Evolutionary conservation across 2,329 filamentous ascomycete species (phyloP).

Genomic region (Sclerotinia glacialis): DNA sequence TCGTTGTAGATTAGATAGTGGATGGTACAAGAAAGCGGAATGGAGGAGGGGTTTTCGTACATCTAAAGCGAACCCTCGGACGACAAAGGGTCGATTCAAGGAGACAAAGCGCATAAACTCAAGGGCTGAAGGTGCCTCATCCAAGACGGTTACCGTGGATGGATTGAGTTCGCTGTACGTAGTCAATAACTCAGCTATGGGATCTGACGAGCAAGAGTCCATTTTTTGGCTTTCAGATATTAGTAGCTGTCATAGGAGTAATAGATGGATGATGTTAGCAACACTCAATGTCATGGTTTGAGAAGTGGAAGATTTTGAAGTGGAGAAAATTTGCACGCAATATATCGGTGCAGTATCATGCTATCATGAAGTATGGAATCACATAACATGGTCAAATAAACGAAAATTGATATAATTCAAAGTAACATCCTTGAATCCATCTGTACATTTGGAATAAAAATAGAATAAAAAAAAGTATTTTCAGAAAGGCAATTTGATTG

Average conservation of each 20-base stretch:
- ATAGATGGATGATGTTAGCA: not conserved
- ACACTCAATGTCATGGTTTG: not conserved
- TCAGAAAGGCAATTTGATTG: too few species aligned
- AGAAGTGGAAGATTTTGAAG: not conserved
- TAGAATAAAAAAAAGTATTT: too few species aligned
- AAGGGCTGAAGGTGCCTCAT: conserved; percentile 65
- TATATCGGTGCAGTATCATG: not conserved
- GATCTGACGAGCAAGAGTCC: conserved; percentile 37
- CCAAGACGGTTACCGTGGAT: conserved; percentile 56
- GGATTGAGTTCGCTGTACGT: conserved; percentile 74
- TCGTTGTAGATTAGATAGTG: not conserved
- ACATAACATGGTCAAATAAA: not conserved
- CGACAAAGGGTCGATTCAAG: conserved; percentile 70
- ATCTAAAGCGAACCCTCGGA: conserved; percentile 57
- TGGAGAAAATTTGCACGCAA: conserved; percentile 7
- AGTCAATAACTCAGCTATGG: conserved; percentile 56
- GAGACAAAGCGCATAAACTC: conserved; percentile 79
- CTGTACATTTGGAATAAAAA: not conserved
- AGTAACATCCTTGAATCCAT: not conserved
- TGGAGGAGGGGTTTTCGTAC: not conserved
- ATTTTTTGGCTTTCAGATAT: not conserved
- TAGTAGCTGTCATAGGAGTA: not conserved
- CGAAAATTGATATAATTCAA: not conserved
- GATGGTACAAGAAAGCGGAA: not conserved
- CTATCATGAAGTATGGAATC: not conserved